Conservation (phyloP, 1,139 yeast species). For the Kluyveromyces sp. region DNA sequence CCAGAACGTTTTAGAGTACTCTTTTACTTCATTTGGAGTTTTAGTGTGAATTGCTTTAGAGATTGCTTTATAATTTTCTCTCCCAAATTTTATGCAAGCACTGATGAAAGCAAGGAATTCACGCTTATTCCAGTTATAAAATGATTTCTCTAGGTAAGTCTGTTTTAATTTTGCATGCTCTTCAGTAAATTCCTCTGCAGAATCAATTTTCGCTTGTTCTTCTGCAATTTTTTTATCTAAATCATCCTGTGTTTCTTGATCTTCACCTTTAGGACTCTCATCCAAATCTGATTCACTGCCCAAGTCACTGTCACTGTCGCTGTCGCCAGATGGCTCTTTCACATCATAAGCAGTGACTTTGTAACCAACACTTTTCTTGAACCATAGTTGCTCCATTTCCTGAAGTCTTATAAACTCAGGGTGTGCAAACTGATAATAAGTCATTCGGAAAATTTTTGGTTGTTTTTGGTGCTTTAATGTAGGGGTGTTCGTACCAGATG, state of each 20-base stretch:
- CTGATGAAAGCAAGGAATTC: slow-evolving; percentile 84
- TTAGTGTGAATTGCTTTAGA: slow-evolving; percentile 63
- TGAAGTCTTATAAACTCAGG: slow-evolving; percentile 54
- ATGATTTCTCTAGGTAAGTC: slow-evolving; percentile 54
- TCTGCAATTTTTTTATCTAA: slow-evolving; percentile 39
- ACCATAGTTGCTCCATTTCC: slow-evolving; percentile 71
- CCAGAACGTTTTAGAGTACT: slow-evolving; percentile 73
- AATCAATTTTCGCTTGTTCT: slow-evolving; percentile 62
- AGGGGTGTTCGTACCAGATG: slow-evolving; percentile 33
- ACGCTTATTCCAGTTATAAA: slow-evolving; percentile 75
- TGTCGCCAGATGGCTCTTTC: slow-evolving; percentile 11
- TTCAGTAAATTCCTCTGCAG: slow-evolving; percentile 64
- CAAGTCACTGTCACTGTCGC: slow-evolving; percentile 27
- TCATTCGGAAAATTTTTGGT: slow-evolving; percentile 65
- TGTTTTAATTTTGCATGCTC: slow-evolving; percentile 66
- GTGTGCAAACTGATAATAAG: slow-evolving; percentile 87
- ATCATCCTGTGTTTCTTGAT: slow-evolving; percentile 20
- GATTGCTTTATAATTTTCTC: slow-evolving; percentile 52
- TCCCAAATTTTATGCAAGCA: slow-evolving; percentile 73
- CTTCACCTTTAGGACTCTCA: slow-evolving; percentile 23
- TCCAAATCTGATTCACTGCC: slow-evolving; percentile 27
- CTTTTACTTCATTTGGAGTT: slow-evolving; percentile 57
- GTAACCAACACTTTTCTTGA: slow-evolving; percentile 65
- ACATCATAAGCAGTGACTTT: slow-evolving; percentile 51
- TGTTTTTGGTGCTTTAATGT: slow-evolving; percentile 51